A percentile compares a stretch with the other conserved stretches of the same genome.
These are phyloP conservation scores for Xylaria longipes DNA, from an alignment of 495 filamentous ascomycete species.

Conservation along the genomic window DNA sequence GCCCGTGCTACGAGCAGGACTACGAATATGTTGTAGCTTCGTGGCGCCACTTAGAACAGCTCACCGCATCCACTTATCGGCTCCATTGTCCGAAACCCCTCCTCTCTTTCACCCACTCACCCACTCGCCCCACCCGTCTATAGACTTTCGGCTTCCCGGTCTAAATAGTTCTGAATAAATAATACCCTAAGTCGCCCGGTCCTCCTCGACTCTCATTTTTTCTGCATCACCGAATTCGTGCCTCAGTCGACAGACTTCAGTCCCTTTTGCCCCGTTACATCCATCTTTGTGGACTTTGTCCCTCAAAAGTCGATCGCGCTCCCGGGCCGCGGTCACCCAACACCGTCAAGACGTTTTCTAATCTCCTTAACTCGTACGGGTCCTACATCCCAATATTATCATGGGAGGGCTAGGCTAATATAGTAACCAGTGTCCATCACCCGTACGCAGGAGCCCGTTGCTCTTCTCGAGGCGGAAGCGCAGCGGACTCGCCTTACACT, in stretches of 20 bases:
- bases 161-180: slow-evolving; percentile 15
- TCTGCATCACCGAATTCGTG: background rate
- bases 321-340: slow-evolving; percentile 59
- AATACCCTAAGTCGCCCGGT: background rate
- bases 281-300: slow-evolving; percentile 20
- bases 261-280: background rate
- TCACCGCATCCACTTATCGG: slow-evolving; percentile 22
- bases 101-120: slow-evolving; percentile 14
- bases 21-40: background rate
- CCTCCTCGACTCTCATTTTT: background rate
- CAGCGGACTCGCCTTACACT: slow-evolving; percentile 77
- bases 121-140: background rate
- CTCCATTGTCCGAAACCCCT: slow-evolving; percentile 11
- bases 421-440: slow-evolving; percentile 77
- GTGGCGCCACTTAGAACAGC: slow-evolving; percentile 14
- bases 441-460: slow-evolving; percentile 97
- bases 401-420: slow-evolving; percentile 22
- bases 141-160: background rate
- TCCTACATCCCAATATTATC: slow-evolving; percentile 17
- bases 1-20: too few species aligned
- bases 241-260: background rate
- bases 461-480: slow-evolving; percentile 84
- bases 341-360: slow-evolving; percentile 88
- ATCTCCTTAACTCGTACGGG: slow-evolving; percentile 84
- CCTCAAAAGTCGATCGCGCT: slow-evolving; percentile 57